Evolutionary conservation across 2,329 filamentous ascomycete genomes (phyloP).

Genomic region (Fonsecaea pedrosoi): DNA sequence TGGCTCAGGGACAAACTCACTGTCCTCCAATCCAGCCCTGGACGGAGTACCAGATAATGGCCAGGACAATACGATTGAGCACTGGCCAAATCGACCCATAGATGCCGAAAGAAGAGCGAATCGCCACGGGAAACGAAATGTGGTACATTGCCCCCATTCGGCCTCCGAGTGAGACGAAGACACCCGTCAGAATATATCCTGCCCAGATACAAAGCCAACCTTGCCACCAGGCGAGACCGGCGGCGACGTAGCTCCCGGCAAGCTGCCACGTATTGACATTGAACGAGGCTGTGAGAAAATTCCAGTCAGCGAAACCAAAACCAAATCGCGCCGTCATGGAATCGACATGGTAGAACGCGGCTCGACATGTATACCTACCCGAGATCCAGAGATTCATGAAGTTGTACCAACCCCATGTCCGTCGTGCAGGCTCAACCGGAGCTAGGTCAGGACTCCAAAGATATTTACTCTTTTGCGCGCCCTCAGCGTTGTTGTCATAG

Average conservation of each 20-base stretch:
- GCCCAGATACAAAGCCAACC: constrained; percentile 77
- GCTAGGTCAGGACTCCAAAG: constrained; percentile 43
- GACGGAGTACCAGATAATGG: constrained; percentile 41
- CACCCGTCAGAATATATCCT: constrained; percentile 44
- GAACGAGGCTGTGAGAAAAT: constrained; percentile 41
- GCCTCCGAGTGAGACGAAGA: constrained; percentile 51
- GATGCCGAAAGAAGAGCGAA: constrained; percentile 53
- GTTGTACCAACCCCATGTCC: constrained; percentile 86
- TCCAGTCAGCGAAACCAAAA: constrained; percentile 1
- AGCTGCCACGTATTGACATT: constrained; percentile 60
- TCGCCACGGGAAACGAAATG: constrained; percentile 47
- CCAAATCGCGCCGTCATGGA: not conserved
- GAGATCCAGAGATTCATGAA: constrained; percentile 53
- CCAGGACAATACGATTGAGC: constrained; percentile 50
- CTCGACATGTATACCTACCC: constrained; percentile 9
- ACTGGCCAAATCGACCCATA: constrained; percentile 55
- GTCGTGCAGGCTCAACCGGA: constrained; percentile 75
- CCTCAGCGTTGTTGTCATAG: constrained; percentile 3
- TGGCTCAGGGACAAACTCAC: constrained; percentile 39
- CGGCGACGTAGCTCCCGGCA: constrained; percentile 66
- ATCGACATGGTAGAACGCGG: not conserved
- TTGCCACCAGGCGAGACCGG: constrained; percentile 62
- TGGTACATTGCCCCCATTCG: constrained; percentile 54
- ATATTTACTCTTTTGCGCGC: constrained; percentile 9
- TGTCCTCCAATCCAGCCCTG: constrained; percentile 18